Base-by-base conservation (phyloP, 2,329 filamentous ascomycete species). In the Pseudogymnoascus sp. region DNA sequence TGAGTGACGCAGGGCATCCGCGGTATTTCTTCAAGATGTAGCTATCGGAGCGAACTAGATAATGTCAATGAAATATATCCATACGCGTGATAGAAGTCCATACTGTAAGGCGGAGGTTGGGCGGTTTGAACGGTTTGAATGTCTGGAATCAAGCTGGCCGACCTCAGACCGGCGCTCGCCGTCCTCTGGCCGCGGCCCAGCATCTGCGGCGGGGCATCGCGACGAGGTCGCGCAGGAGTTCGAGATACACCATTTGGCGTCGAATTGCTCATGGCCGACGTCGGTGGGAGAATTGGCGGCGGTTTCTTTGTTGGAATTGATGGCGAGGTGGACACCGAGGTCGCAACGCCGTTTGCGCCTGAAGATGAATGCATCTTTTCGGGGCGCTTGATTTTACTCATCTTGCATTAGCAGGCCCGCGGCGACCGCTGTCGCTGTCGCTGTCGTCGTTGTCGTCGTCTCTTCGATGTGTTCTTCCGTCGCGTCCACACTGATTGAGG, bases 1-100 rank as follows among this genome's bases (percentile, higher is more conserved):
- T 85, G 25, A 99, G 79, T 3, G 93, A 97, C 0, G 94, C 92
- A 7, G 87, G 84, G 59, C 81, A 81, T 70, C 82, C 85, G 40
- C 79, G 80, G 74, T 88, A 92, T 75, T 92, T 96, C 69, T 84
- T 86, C n/a, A 97, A 79, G 58, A 97, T 91, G 69, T 94, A 90
- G 12, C 82, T 76, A 64, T 87, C 84, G 31, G 86, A 88, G 72
- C 88, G 83, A 45, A 93, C 91, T 92, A 62, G 10, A 10, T 25
- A 37, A 61, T 60, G 39, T 69, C 68, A 64, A 68, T 62, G 62
- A 1, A 59, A 31, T 27, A 59, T 31, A 27, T 31, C 18, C 27
- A 59, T 33, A 33, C 66, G 64, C 70, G 63, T 66, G 36, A 45
- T 58, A 60, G 42, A 60, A 29, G 35, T 37, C 61, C 73, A 63